A percentile compares a stretch with the other conserved stretches of the same genome.
phyloP scores from a whole-genome alignment of 2,329 filamentous ascomycete genomes.

The Exutisphaerella laricina region DNA sequence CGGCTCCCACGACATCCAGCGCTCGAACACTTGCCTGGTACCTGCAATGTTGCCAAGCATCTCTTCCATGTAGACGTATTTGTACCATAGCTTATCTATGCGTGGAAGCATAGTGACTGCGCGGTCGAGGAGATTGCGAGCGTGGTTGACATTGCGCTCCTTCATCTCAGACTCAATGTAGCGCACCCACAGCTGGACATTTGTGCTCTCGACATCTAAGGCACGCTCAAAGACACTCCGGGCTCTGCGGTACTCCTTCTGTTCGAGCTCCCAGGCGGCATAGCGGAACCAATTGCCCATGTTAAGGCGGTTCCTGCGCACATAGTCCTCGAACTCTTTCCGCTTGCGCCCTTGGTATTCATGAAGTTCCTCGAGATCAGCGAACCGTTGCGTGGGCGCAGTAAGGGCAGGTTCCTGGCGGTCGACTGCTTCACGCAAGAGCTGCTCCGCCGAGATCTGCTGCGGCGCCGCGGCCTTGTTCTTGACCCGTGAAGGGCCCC shows the following conservation, averaged over 20 bases:
- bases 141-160: slow-evolving; percentile 90
- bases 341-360: slow-evolving; percentile 95
- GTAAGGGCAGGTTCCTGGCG: slow-evolving; percentile 84
- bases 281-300: slow-evolving; percentile 99
- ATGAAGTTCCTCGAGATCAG: slow-evolving; percentile 94
- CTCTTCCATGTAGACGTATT: slow-evolving; percentile 98
- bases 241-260: slow-evolving; percentile 92
- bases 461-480: slow-evolving; percentile 87
- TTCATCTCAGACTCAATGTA: slow-evolving; percentile 98
- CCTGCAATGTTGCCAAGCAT: slow-evolving; percentile 91
- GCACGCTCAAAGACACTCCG: slow-evolving; percentile 92
- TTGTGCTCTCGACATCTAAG: slow-evolving; percentile 83
- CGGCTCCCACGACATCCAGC: slow-evolving; percentile 98
- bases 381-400: slow-evolving; percentile 89
- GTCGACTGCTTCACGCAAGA: slow-evolving; percentile 94
- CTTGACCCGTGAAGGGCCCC: slow-evolving; percentile 92
- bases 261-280: slow-evolving; percentile 93
- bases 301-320: slow-evolving; percentile 86
- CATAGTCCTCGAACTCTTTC: slow-evolving; percentile 97
- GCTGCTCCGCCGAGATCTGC: slow-evolving; percentile 92
- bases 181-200: slow-evolving; percentile 79
- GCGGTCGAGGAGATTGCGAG: slow-evolving; percentile 85
- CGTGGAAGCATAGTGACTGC: slow-evolving; percentile 88
- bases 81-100: slow-evolving; percentile 97
- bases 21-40: slow-evolving; percentile 88